Evolutionary conservation across 495 filamentous ascomycete species (phyloP).

Genomic region (Aspergillus panamensis): DNA sequence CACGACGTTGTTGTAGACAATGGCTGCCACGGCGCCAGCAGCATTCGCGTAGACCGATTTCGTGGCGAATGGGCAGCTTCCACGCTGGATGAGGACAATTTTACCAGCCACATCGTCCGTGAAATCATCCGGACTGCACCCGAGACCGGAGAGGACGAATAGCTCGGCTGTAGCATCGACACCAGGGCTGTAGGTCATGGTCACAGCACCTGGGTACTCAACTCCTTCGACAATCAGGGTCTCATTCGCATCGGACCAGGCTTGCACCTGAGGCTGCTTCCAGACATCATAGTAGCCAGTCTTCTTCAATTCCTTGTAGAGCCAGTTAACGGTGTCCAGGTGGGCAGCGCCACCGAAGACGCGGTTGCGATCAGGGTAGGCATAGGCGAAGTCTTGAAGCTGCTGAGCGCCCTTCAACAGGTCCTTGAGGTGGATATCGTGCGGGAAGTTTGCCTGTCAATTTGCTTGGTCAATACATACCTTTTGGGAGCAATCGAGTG

Average conservation of each 20-base stretch:
- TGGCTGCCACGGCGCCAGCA: conserved; percentile 54
- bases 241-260: conserved; percentile 30
- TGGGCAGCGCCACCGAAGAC: conserved; percentile 61
- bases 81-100: conserved; percentile 61
- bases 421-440: conserved; percentile 18
- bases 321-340: conserved; percentile 59
- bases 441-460: background rate
- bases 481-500: background rate
- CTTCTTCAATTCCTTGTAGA: conserved; percentile 49
- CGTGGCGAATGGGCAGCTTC: conserved; percentile 56
- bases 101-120: conserved; percentile 50
- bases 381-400: conserved; percentile 47
- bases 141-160: conserved; percentile 50
- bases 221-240: conserved; percentile 30
- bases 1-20: conserved; percentile 65
- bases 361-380: conserved; percentile 47
- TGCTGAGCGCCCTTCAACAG: conserved; percentile 37
- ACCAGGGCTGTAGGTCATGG: conserved; percentile 47
- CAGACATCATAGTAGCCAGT: conserved; percentile 58
- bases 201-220: conserved; percentile 20
- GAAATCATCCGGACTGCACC: conserved; percentile 56
- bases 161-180: conserved; percentile 46
- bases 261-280: conserved; percentile 53
- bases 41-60: conserved; percentile 58
- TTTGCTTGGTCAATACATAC: background rate